Conservation (phyloP, 495 filamentous ascomycete species). For the Pseudoneurospora amorphoporcata region DNA sequence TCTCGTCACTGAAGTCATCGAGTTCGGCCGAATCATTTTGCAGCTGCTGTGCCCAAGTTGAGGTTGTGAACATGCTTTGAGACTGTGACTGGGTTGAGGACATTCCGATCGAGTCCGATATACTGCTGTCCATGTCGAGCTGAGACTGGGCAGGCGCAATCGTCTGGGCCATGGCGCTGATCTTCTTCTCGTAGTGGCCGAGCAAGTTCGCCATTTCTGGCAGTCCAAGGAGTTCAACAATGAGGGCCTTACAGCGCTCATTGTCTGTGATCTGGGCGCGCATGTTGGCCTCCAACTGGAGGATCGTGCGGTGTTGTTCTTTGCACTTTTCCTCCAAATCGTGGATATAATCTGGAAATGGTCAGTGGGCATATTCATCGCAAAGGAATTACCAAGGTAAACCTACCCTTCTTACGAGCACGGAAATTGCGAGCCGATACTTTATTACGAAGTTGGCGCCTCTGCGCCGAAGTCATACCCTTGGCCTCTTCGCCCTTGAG, state of each 20-base stretch:
- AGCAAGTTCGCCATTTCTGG: not conserved
- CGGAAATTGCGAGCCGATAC: constrained; percentile 96
- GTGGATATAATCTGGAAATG: not conserved
- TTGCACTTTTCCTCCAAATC: not conserved
- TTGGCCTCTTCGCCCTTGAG: constrained; percentile 94
- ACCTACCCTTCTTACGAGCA: constrained; percentile 85
- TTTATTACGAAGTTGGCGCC: constrained; percentile 92
- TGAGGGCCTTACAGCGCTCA: not conserved
- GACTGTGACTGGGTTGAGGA: not conserved
- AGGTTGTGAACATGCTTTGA: not conserved
- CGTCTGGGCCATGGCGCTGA: not conserved
- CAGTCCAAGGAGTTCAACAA: not conserved
- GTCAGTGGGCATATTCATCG: not conserved
- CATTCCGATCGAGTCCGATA: not conserved
- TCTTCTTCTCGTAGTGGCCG: not conserved
- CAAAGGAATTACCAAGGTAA: not conserved
- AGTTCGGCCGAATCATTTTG: not conserved
- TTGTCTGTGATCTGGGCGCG: not conserved
- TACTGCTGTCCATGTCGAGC: not conserved
- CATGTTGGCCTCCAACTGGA: not conserved
- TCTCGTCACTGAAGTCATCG: constrained; percentile 5
- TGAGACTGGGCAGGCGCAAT: not conserved
- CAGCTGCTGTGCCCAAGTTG: not conserved
- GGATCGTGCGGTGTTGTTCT: not conserved
- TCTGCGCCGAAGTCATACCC: constrained; percentile 89